phyloP scores from a whole-genome alignment of 257 asterid species.

The Nicotiana benthamiana region DNA sequence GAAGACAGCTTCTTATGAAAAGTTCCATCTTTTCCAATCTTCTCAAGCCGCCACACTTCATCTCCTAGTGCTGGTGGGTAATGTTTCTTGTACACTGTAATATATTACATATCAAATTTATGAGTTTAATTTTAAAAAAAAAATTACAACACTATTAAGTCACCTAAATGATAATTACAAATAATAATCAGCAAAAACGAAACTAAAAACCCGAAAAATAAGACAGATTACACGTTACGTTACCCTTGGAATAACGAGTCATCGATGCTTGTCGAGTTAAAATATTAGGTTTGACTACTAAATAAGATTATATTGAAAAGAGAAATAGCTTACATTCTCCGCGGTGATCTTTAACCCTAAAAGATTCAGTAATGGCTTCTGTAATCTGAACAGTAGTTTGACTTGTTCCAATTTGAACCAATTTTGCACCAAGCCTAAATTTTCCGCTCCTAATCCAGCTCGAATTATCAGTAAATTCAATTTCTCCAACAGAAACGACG shows the following conservation, averaged over 20 bases:
- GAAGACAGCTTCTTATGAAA: conserved; percentile 42
- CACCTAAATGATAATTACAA: background rate
- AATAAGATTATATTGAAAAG: background rate
- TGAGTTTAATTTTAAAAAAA: background rate
- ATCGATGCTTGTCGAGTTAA: background rate
- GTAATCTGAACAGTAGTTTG: conserved; percentile 12
- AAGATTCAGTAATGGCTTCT: conserved; percentile 55
- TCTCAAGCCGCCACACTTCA: conserved; percentile 71
- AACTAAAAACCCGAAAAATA: background rate
- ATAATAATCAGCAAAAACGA: too few relatives aligned
- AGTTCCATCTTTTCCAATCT: conserved; percentile 63
- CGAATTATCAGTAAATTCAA: conserved; percentile 67
- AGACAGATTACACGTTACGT: background rate
- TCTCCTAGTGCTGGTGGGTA: conserved; percentile 57
- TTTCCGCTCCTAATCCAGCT: conserved; percentile 67
- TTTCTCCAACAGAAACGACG: conserved; percentile 33
- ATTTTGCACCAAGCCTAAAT: conserved; percentile 60
- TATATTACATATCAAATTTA: background rate
- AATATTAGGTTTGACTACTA: background rate
- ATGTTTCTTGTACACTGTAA: conserved; percentile 67
- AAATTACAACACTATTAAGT: background rate
- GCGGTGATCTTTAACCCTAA: conserved; percentile 68
- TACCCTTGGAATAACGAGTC: background rate
- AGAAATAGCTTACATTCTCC: conserved; percentile 54
- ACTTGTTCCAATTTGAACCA: conserved; percentile 14